Base-by-base conservation (phyloP, 345 rosid species). In the Passiflora organensis region DNA sequence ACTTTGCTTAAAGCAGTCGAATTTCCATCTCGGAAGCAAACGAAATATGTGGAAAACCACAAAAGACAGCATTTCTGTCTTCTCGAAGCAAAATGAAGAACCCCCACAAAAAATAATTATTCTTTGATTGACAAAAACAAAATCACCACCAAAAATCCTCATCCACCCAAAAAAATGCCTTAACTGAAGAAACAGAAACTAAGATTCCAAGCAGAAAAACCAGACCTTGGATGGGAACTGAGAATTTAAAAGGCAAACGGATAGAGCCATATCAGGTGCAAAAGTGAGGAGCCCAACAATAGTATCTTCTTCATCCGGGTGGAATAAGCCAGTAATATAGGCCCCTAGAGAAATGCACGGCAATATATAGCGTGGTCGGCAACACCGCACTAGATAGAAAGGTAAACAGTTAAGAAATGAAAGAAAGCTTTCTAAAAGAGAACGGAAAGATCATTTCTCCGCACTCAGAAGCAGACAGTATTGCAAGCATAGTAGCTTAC, bases 221-320 rank as follows among this genome's bases (percentile, higher is more conserved):
- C 51, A 60, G 42, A 82, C 84, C 82, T 74, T 76, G 66, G 57
- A 23, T 6, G 75, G 53, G 62, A 81, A 8, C 32, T 57, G 78
- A 78, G 89, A 53, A 62, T 32, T 54, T 56, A 55, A 68, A 25
- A 80, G 51, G 80, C 75, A 66, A 72, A 72, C 81, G 57, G 83
- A 68, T 47, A 78, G 67, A 51, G 76, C 72, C 97, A 89, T 89
- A 60, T 32, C 56, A 53, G 76, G 48, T 32, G 74, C 60, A 65
- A 63, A 64, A 14, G 39, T 37, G 59, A 56, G 36, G 39, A 22
- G 49, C 48, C 55, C 75, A 65, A 46, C 13, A 53, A 46, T 50
- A 58, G 22, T 17, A 50, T 28, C 66, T 43, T 62, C 75, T 47
- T 65, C 78, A 74, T 74, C 43, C 69, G 66, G 39, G 50, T 54